Evolutionary conservation across 1,284 basidiomycete species (phyloP), one percentile per base, ranked within the genome.

Genomic region (Tremellales sp.): DNA sequence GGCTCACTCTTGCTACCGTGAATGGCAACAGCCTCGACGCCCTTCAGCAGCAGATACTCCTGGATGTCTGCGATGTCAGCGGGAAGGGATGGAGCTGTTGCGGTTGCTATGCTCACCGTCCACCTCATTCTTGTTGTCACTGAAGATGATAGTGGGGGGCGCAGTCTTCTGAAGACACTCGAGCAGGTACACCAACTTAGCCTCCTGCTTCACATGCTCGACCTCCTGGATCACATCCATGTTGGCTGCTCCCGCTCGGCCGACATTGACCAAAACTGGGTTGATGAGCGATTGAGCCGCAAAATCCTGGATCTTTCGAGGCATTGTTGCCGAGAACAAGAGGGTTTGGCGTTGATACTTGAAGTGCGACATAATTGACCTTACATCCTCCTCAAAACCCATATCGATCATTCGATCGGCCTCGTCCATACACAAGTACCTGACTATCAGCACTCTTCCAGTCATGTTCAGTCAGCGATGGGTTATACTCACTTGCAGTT

Each of bases 341-440:
- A 98, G 79, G 0, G 96, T 98, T 76, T 99, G 96, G 3, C 94
- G 82, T 81, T 99, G 96, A 56, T 87, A 83, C 87, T 88, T 93
- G 80, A 97, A 97, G 73, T 90, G 97, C 60, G 87, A 91, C 90
- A 98, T 97, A 64, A 99, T 96, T 66, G 92, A 94, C 51, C 94
- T 81, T 24, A 99, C 92, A 64, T 98, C 94, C 50, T 98, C 96
- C 73, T 98, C 96, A 64, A 99, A 99, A 0, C 94, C 96, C 72
- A 97, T 81, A 67, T 98, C 96, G 57, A 99, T 94, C 96, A 99
- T 98, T 45, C 96, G 80, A 75, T 98, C 96, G 0, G 96, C 96
- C 75, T 99, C 96, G 75, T 99, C 96, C 84, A 99, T 90, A 68
- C 93, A 97, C 4, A 98, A 77, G 71, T 86, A 97, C 58, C 76